Percentiles rank a stretch among this genome's conserved stretches.
Evolutionary conservation across 2,329 filamentous ascomycete genomes (phyloP).

Genomic region (Pseudocercospora musae): DNA sequence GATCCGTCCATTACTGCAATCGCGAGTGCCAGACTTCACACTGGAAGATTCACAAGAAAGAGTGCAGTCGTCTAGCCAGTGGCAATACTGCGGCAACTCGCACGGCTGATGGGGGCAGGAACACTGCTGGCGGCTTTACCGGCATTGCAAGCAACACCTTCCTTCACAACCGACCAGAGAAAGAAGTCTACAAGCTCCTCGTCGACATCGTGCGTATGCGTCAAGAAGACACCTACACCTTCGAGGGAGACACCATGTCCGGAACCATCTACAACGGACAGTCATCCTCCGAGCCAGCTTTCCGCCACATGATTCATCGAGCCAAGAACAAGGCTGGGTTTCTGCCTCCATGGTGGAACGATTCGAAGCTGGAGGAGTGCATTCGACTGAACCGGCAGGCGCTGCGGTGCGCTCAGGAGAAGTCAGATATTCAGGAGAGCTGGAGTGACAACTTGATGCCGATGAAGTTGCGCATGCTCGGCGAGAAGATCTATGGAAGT

Average conservation of each 20-base stretch:
- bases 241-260: slow-evolving; percentile 16
- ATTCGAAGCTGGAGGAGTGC: slow-evolving; percentile 13
- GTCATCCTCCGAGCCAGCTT: slow-evolving; percentile 11
- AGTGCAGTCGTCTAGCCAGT: slow-evolving; percentile 19
- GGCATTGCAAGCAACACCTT: slow-evolving; percentile 20
- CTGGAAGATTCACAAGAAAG: slow-evolving; percentile 37
- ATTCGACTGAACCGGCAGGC: slow-evolving; percentile 9
- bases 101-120: neutral
- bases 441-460: slow-evolving; percentile 13
- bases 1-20: slow-evolving; percentile 33
- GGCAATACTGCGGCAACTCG: neutral
- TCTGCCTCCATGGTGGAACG: slow-evolving; percentile 21
- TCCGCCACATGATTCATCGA: slow-evolving; percentile 13
- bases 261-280: slow-evolving; percentile 15
- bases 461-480: slow-evolving; percentile 15
- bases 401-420: slow-evolving; percentile 7
- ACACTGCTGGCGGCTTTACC: slow-evolving; percentile 4
- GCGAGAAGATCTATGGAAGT: slow-evolving; percentile 9
- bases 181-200: slow-evolving; percentile 25
- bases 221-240: slow-evolving; percentile 18
- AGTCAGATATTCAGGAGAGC: slow-evolving; percentile 15
- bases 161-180: slow-evolving; percentile 21
- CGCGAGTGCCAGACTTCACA: slow-evolving; percentile 35
- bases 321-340: slow-evolving; percentile 12
- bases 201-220: slow-evolving; percentile 25